Percentiles rank a stretch among this genome's conserved stretches.
Evolutionary conservation across 2,329 filamentous ascomycete species (phyloP).

Genomic region (Ceratocystis diversiconidia): DNA sequence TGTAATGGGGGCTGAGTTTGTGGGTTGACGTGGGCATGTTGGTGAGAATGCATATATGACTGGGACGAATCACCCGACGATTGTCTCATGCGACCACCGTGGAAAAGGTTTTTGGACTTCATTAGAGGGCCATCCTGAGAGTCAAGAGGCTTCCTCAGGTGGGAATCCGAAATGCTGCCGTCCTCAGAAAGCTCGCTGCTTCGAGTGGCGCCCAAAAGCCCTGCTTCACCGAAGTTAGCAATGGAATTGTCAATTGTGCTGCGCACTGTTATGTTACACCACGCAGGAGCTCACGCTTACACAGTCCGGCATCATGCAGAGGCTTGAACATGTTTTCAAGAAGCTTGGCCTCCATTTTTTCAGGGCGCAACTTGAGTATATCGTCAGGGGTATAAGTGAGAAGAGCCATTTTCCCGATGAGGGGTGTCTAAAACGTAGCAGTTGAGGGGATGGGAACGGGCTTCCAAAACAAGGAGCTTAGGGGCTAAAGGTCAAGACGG

Average conservation of each 20-base stretch:
- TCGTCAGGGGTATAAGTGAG: conserved; percentile 17
- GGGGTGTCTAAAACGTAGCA: background rate
- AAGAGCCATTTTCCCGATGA: conserved; percentile 4
- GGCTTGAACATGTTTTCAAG: conserved; percentile 17
- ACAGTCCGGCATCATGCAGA: conserved; percentile 16
- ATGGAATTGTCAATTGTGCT: background rate
- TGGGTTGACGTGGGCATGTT: conserved; percentile 13
- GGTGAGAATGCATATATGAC: conserved; percentile 2
- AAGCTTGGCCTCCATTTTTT: conserved; percentile 9
- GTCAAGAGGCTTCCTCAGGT: background rate
- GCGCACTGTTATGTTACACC: background rate
- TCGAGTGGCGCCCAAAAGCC: conserved; percentile 5
- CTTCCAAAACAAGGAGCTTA: background rate
- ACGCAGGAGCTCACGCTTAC: conserved; percentile 11
- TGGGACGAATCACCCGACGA: conserved; percentile 12
- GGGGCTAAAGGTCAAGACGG: background rate
- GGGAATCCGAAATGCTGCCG: background rate
- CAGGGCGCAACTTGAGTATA: conserved; percentile 16
- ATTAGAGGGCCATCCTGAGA: conserved; percentile 3
- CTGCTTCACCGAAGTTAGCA: conserved; percentile 11
- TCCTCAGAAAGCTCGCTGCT: conserved; percentile 1
- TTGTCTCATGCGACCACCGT: conserved; percentile 10
- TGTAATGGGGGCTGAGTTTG: conserved; percentile 14
- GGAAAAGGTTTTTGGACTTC: conserved; percentile 14
- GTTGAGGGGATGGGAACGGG: background rate